Base-by-base conservation (phyloP, 441 rosid genomes). In the Aquilaria agallochum region DNA sequence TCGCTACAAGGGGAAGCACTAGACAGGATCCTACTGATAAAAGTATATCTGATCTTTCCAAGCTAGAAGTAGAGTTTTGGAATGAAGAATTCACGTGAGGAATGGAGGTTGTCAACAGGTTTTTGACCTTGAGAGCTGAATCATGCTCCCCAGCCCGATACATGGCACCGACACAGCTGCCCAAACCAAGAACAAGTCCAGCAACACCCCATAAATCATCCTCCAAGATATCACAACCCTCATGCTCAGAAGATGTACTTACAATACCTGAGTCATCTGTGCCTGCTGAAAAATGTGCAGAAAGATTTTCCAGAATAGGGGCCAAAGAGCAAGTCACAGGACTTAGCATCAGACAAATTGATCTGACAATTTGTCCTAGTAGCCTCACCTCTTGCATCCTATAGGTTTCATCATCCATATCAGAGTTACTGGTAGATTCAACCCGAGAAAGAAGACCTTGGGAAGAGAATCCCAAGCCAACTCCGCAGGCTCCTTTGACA, bases 151-250 rank as follows among this genome's bases (percentile, higher is more conserved):
- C 95, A 67, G 87, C 84, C 79, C 94, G 82, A 75, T 83, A 91
- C 40, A 91, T 72, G 59, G 93, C 95, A 72, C 80, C 72, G 62
- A 91, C 74, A 68, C 88, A 79, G 71, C 80, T 80, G 56, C 90
- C 99, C 80, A 94, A 74, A 67, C 99, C 99, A 74, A 94, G 71
- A 68, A 87, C 78, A 59, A 94, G 89, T 64, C 99, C 99, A 73
- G 90, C 82, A 72, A 89, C 80, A 65, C 99, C 97, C 97, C 97
- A 94, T 50, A 74, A 71, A 80, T 94, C 97, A 78, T 89, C 91
- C 79, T 85, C 95, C 71, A 85, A 66, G 34, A 83, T 82, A 71
- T 81, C 82, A 75, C 66, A 60, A 62, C 76, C 75, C 62, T 78
- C 87, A 71, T 65, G 69, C 56, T 79, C 80, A 66, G 86, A 66